These are phyloP conservation scores for Magnusiomyces clavatus DNA, from an alignment of 1,139 yeast genomes.

Conservation along the genomic window DNA sequence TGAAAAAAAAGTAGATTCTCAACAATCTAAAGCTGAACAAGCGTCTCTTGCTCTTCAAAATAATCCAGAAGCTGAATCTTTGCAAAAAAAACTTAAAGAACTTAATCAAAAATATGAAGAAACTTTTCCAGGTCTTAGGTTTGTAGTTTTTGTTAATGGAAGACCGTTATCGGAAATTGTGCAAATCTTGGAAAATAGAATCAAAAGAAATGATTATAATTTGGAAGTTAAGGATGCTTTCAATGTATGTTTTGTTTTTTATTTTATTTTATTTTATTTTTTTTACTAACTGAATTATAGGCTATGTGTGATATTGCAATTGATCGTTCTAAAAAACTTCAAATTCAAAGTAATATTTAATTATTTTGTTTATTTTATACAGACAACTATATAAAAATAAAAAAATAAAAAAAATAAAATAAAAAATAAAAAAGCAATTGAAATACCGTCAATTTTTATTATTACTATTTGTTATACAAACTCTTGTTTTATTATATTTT, in stretches of 20 bases:
- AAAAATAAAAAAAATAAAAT: no score
- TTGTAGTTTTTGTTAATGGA: slow-evolving; percentile 89
- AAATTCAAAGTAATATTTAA: slow-evolving; percentile 5
- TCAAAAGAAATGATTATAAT: slow-evolving; percentile 44
- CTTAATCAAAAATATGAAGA: slow-evolving; percentile 59
- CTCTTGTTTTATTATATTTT: background rate
- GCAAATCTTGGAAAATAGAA: slow-evolving; percentile 56
- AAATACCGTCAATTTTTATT: no score
- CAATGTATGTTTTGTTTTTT: slow-evolving; percentile 31
- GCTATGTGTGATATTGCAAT: slow-evolving; percentile 89
- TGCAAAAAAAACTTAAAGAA: slow-evolving; percentile 40
- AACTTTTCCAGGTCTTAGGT: slow-evolving; percentile 72
- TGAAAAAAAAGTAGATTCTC: slow-evolving; percentile 45
- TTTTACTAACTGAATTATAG: slow-evolving; percentile 14
- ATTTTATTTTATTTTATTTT: background rate
- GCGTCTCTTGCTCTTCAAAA: slow-evolving; percentile 43
- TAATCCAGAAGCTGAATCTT: slow-evolving; percentile 37
- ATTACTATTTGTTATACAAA: background rate
- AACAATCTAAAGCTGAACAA: slow-evolving; percentile 67
- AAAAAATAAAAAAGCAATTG: no score
- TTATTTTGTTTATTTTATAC: no score
- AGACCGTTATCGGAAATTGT: slow-evolving; percentile 58
- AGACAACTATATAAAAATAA: no score
- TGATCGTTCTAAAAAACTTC: slow-evolving; percentile 47
- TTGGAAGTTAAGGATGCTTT: slow-evolving; percentile 61